phyloP scores from a whole-genome alignment of 2,329 filamentous ascomycete genomes.

The Cryphonectria nitschkei region DNA sequence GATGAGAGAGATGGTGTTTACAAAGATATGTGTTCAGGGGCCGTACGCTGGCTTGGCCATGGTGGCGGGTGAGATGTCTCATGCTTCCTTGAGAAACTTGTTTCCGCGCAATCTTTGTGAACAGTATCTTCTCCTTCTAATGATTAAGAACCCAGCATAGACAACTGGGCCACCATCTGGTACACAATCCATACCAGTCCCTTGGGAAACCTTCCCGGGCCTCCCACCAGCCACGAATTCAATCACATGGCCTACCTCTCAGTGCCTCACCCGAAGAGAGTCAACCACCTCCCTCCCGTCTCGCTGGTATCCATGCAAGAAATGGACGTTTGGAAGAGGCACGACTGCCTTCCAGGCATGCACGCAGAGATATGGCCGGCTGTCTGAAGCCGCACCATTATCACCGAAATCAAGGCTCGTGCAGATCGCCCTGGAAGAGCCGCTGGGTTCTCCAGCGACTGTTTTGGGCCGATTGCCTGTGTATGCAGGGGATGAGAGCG shows the following conservation, averaged over 20 bases:
- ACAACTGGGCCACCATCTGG: no score
- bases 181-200: neutral
- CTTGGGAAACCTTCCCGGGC: neutral
- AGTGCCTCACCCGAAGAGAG: neutral
- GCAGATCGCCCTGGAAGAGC: slow-evolving; percentile 7
- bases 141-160: no score
- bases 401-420: slow-evolving; percentile 14
- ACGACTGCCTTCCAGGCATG: slow-evolving; percentile 14
- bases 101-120: neutral
- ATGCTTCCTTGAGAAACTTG: neutral
- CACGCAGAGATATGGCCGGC: slow-evolving; percentile 2
- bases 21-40: neutral
- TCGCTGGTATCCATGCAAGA: slow-evolving; percentile 1
- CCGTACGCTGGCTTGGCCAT: neutral
- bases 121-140: neutral
- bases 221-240: neutral
- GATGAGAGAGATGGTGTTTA: neutral
- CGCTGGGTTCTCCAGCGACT: neutral
- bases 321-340: slow-evolving; percentile 20
- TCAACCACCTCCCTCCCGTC: slow-evolving; percentile 7
- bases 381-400: slow-evolving; percentile 5
- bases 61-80: neutral
- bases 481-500: neutral
- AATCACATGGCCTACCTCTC: neutral
- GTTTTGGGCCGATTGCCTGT: neutral